Percentiles rank a stretch among this genome's conserved stretches.
These are phyloP conservation scores for Ceratocystis eucalypticola DNA, from an alignment of 2,329 filamentous ascomycete genomes.

Conservation along the genomic window DNA sequence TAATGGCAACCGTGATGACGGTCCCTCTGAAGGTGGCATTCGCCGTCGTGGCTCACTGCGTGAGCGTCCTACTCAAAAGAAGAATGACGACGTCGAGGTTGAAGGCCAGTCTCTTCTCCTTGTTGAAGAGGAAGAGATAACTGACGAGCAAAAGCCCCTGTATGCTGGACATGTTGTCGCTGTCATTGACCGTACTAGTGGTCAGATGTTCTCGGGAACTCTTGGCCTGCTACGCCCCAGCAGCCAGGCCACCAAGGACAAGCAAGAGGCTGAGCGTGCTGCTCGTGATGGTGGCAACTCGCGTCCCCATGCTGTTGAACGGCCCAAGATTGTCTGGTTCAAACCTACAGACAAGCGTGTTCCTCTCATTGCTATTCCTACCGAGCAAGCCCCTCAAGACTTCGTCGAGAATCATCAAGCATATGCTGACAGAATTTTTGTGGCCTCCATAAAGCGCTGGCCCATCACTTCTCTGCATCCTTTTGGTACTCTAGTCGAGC, in stretches of 20 bases:
- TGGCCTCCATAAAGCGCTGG: slow-evolving; percentile 98
- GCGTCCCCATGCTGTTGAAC: slow-evolving; percentile 54
- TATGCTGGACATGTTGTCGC: slow-evolving; percentile 96
- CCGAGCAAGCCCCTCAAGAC: slow-evolving; percentile 90
- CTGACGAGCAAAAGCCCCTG: slow-evolving; percentile 91
- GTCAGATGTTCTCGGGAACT: slow-evolving; percentile 98
- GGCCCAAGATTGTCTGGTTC: slow-evolving; percentile 99
- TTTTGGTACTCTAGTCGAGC: slow-evolving; percentile 93
- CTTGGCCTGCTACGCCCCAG: slow-evolving; percentile 87
- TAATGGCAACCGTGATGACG: slow-evolving; percentile 55
- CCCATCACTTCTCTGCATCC: slow-evolving; percentile 98
- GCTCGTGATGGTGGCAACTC: slow-evolving; percentile 60
- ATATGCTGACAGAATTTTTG: slow-evolving; percentile 94
- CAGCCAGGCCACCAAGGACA: slow-evolving; percentile 98
- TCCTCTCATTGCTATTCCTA: slow-evolving; percentile 92
- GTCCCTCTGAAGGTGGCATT: slow-evolving; percentile 64
- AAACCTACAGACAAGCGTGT: slow-evolving; percentile 99
- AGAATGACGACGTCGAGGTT: slow-evolving; percentile 98
- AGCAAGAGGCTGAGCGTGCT: slow-evolving; percentile 91
- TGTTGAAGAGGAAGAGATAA: slow-evolving; percentile 97
- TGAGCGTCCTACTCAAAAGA: slow-evolving; percentile 96
- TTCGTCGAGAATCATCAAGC: slow-evolving; percentile 98
- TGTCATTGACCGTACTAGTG: slow-evolving; percentile 89
- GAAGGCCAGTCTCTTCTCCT: slow-evolving; percentile 93
- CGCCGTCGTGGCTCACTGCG: slow-evolving; percentile 87